Conservation (phyloP, 306 rosid species). For the Medicago lupulina region DNA sequence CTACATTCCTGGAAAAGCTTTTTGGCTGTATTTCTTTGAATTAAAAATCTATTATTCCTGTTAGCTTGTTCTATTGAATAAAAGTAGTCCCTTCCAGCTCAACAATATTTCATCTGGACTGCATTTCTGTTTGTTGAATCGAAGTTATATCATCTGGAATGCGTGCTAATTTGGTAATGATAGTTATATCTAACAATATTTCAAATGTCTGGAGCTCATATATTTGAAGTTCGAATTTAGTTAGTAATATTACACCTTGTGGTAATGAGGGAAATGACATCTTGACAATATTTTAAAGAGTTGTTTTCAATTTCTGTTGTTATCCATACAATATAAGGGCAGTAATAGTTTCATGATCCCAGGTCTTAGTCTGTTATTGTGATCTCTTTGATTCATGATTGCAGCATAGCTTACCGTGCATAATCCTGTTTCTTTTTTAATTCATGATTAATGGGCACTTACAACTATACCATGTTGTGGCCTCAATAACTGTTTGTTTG, state of each 20-base stretch:
- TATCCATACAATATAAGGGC: slow-evolving; percentile 22
- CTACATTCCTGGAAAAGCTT: neutral
- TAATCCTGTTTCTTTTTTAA: slow-evolving; percentile 14
- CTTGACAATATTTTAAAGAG: neutral
- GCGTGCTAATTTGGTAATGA: neutral
- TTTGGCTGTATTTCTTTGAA: neutral
- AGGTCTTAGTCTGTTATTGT: slow-evolving; percentile 24
- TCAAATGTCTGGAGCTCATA: neutral
- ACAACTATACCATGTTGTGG: slow-evolving; percentile 7
- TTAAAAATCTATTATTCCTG: neutral
- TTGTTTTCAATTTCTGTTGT: slow-evolving; percentile 4
- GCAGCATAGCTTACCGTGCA: slow-evolving; percentile 32
- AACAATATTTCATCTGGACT: neutral
- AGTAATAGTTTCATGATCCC: slow-evolving; percentile 30
- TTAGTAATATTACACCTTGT: neutral
- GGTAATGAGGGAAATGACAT: neutral
- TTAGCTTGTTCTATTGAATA: neutral
- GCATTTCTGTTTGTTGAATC: neutral
- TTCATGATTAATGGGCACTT: slow-evolving; percentile 16
- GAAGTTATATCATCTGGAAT: neutral
- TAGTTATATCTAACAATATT: slow-evolving; percentile 7
- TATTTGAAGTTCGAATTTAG: neutral
- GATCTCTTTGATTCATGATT: slow-evolving; percentile 22
- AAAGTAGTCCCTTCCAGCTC: neutral
- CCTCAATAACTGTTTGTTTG: slow-evolving; percentile 13